Percentiles rank a stretch among this genome's conserved stretches.
These are phyloP conservation scores for Hyphopichia buzzinii DNA, from an alignment of 1,139 yeast genomes.

Conservation along the genomic window DNA sequence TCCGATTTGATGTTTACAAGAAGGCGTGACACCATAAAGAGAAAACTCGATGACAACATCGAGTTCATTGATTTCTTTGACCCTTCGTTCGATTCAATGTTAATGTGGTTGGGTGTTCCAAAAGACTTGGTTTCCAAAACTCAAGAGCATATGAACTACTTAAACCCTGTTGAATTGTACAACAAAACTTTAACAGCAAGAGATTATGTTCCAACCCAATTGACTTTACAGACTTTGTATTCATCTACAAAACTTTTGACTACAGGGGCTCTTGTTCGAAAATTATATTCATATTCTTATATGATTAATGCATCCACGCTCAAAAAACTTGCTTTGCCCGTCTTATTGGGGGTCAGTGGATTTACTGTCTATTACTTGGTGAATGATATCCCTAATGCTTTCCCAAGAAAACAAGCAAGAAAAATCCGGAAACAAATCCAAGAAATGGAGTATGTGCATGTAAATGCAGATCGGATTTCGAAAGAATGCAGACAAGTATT, in stretches of 20 bases:
- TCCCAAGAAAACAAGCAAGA: conserved; percentile 77
- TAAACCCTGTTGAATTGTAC: conserved; percentile 35
- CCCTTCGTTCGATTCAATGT: conserved; percentile 61
- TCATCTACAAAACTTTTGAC: conserved; percentile 46
- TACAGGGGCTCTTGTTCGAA: conserved; percentile 39
- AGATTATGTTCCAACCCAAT: conserved; percentile 36
- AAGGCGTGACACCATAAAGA: conserved; percentile 59
- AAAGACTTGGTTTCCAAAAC: conserved; percentile 27
- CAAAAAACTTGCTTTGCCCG: conserved; percentile 43
- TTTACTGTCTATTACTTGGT: conserved; percentile 66
- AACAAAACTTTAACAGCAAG: conserved; percentile 30
- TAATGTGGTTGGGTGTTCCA: conserved; percentile 44
- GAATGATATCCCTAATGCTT: conserved; percentile 82
- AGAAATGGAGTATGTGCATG: conserved; percentile 71
- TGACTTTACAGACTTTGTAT: conserved; percentile 43
- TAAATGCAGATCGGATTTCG: conserved; percentile 74
- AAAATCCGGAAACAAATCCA: conserved; percentile 64
- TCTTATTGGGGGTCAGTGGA: conserved; percentile 51
- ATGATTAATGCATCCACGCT: conserved; percentile 27
- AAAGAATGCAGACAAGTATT: conserved; percentile 82
- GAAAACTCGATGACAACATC: conserved; percentile 58
- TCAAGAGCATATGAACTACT: conserved; percentile 28
- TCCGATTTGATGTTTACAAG: conserved; percentile 83
- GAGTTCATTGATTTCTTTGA: conserved; percentile 74
- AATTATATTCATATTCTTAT: conserved; percentile 26